Percentiles rank a stretch among this genome's conserved stretches.
phyloP scores from a whole-genome alignment of 345 rosid species.

The Populus tremula region DNA sequence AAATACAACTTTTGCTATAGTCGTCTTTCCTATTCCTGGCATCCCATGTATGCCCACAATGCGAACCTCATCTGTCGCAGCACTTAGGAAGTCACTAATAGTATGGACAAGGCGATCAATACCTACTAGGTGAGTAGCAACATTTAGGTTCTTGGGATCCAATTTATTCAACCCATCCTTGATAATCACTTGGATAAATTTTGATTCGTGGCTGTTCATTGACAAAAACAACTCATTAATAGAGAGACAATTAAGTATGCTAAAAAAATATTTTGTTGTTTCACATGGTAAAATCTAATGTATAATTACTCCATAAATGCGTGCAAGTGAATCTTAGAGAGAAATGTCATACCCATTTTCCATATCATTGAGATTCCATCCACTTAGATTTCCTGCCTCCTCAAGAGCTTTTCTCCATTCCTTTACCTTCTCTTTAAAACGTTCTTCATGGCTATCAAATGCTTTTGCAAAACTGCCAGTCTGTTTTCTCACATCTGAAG shows the following conservation, averaged over 20 bases:
- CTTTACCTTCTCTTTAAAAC: not conserved
- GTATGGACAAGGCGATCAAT: not conserved
- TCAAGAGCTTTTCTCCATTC: not conserved
- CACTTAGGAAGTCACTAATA: conserved; percentile 16
- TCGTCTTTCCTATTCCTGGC: not conserved
- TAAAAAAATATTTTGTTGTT: too few relatives aligned
- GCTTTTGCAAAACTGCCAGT: not conserved
- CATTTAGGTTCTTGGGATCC: not conserved
- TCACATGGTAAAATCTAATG: too few relatives aligned
- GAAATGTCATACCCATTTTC: not conserved
- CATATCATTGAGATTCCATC: not conserved
- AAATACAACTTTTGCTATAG: not conserved
- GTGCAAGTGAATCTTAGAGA: not conserved
- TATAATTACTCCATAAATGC: not conserved
- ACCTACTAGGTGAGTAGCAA: not conserved
- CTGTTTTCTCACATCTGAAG: not conserved
- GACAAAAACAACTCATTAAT: too few relatives aligned
- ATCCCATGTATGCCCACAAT: not conserved
- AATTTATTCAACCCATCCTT: conserved; percentile 26
- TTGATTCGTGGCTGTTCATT: conserved; percentile 24
- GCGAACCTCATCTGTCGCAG: not conserved
- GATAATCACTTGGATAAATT: conserved; percentile 29
- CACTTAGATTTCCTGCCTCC: not conserved
- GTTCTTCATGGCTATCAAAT: not conserved
- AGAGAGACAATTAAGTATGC: not conserved